phyloP scores from a whole-genome alignment of 805 yeast species.

The Debaryomyces prosopidis region DNA sequence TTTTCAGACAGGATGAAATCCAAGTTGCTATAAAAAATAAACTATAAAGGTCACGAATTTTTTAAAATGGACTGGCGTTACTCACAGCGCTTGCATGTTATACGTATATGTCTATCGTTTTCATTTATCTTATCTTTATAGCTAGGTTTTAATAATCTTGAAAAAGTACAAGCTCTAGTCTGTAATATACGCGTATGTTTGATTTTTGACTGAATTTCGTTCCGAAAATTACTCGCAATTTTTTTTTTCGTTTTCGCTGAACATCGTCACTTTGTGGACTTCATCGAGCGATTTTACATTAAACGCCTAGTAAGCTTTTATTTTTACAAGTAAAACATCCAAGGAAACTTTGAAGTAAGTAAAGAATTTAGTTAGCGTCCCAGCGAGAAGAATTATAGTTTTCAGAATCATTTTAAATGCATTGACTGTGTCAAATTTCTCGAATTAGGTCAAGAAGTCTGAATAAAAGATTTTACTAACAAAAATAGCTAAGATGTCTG shows the following conservation, averaged over 20 bases:
- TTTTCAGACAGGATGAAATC: no score
- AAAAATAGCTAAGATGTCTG: slow-evolving; percentile 33
- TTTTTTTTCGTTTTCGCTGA: slow-evolving; percentile 9
- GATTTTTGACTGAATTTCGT: background rate
- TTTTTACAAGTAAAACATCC: background rate
- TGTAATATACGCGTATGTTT: slow-evolving; percentile 4
- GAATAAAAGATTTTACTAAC: slow-evolving; percentile 3
- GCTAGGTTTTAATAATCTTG: no score
- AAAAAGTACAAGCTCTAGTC: background rate
- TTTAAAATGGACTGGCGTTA: no score
- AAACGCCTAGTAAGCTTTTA: background rate
- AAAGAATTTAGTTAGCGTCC: background rate
- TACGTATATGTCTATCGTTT: no score
- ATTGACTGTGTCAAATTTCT: no score
- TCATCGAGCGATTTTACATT: background rate
- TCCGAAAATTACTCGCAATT: slow-evolving; percentile 7
- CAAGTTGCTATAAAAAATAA: no score
- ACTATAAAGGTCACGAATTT: no score
- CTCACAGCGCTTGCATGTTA: no score
- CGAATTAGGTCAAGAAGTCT: background rate
- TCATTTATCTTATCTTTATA: no score
- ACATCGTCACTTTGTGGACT: slow-evolving; percentile 12
- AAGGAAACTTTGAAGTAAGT: background rate
- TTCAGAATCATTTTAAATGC: no score
- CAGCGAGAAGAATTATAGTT: no score